Conservation (phyloP, 345 rosid species). For the Salix viminalis region DNA sequence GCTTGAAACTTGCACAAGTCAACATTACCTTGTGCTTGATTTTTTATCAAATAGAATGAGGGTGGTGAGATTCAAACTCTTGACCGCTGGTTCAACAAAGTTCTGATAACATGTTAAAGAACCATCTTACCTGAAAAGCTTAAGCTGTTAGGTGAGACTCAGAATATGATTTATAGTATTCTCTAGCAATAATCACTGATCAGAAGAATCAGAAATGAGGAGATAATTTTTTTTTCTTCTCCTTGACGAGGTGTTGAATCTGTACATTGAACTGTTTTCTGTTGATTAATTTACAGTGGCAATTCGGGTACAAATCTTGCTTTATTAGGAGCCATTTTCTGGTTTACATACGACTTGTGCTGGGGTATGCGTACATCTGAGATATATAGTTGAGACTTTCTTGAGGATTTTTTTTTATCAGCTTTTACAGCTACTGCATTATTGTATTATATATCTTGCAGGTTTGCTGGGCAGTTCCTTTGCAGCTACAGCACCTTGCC, state of each 20-base stretch:
- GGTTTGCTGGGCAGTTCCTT: conserved; percentile 81
- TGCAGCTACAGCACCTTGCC: conserved; percentile 98
- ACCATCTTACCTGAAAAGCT: too few species aligned
- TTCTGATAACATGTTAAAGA: too few species aligned
- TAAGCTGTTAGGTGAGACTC: too few species aligned
- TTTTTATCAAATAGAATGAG: too few species aligned
- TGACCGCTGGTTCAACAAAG: too few species aligned
- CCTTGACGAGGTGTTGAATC: neutral
- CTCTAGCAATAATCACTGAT: too few species aligned
- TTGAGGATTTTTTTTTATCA: neutral
- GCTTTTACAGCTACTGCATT: neutral
- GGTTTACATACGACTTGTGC: conserved; percentile 63
- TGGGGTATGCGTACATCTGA: conserved; percentile 56
- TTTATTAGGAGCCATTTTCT: conserved; percentile 67
- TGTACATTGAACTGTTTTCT: conserved; percentile 12
- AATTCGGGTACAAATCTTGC: conserved; percentile 90
- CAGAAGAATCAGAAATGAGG: neutral
- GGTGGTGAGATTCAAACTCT: too few species aligned
- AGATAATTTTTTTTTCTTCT: neutral
- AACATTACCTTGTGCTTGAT: too few species aligned
- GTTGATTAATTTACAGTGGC: conserved; percentile 62
- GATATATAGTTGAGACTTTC: conserved; percentile 1
- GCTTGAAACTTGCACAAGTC: too few species aligned
- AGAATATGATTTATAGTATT: too few species aligned
- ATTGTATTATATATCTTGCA: conserved; percentile 27